Evolutionary conservation across 164 flowering plant genomes (phyloP), one percentile per base, ranked within the genome.

Genomic region (Litsea cubeba): DNA sequence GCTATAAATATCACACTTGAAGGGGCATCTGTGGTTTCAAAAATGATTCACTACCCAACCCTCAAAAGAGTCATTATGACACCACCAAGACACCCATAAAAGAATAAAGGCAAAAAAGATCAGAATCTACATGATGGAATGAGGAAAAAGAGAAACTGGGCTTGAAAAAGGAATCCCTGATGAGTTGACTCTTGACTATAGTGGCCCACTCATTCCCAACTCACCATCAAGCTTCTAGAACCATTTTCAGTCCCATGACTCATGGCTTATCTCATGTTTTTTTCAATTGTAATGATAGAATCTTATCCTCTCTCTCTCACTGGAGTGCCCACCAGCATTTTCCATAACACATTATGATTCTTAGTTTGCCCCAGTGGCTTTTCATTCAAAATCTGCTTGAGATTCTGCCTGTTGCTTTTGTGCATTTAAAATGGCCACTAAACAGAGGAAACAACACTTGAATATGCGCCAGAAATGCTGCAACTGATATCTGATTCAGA

Each of bases 11-110:
- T 30, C 69, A 68, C 54, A 17, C 22, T 60, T 71, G 65, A 20
- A 62, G 11, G 46, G 67, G 24, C 49, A 54, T 18, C 68, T 57
- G 23, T 57, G 63, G 68, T 63, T 66, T 71, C 49, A 18, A 23
- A 76, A 76, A 58, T 58, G 67, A 72, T 62, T 76, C 35, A 60
- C 25, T 66, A 76, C 51, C 71, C 75, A 72, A 72, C 75, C 46
- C 60, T 49, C 25, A 69, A 70, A 67, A 50, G 51, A 46, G 30
- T 28, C 50, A 71, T 24, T 26, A 30, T 46, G n/a, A n/a, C 70
- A 64, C 14, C 71, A 76, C 46, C 74, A 76, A 3, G 28, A 76
- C 32, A 49, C 15, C 12, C 12, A 62, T 12, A 26, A 40, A 50
- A 22, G 18, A 35, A 50, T 11, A 50, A 71, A 62, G 14, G 8